A percentile compares a stretch with the other conserved stretches of the same genome.
Conservation (phyloP, 441 rosid species). For the Theobroma grandiflorum region DNA sequence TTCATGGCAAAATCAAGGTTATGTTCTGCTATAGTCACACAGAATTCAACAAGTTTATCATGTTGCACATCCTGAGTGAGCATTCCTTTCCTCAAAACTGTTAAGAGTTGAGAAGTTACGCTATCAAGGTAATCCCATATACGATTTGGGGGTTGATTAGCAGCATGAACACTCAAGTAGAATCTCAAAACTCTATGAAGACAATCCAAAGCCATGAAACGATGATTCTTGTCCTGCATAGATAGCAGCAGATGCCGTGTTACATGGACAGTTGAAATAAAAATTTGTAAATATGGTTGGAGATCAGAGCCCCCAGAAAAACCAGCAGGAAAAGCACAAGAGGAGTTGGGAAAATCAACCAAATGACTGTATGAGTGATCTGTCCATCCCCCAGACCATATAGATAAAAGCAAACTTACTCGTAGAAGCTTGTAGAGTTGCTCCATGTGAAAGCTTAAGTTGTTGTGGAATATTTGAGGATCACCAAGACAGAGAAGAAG, state of each 20-base stretch:
- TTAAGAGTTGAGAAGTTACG: slow-evolving; percentile 95
- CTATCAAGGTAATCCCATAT: slow-evolving; percentile 99
- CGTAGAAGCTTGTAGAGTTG: slow-evolving; percentile 97
- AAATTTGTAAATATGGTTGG: slow-evolving; percentile 26
- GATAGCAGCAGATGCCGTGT: slow-evolving; percentile 22
- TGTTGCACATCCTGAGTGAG: slow-evolving; percentile 99
- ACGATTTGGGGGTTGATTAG: slow-evolving; percentile 91
- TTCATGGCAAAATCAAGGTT: slow-evolving; percentile 99
- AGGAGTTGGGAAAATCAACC: slow-evolving; percentile 9
- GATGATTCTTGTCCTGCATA: slow-evolving; percentile 96
- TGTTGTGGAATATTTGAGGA: slow-evolving; percentile 89
- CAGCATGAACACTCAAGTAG: slow-evolving; percentile 95
- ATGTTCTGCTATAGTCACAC: slow-evolving; percentile 97
- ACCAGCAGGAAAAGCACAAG: background rate
- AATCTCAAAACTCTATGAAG: slow-evolving; percentile 98
- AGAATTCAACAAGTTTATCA: slow-evolving; percentile 98
- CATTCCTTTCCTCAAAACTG: slow-evolving; percentile 89
- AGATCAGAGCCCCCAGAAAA: background rate
- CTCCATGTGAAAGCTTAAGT: slow-evolving; percentile 95
- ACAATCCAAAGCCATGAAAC: slow-evolving; percentile 97
- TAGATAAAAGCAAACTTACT: slow-evolving; percentile 57
- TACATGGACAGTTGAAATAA: slow-evolving; percentile 1
- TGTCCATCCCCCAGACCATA: slow-evolving; percentile 24
- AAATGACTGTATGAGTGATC: slow-evolving; percentile 13
- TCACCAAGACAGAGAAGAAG: slow-evolving; percentile 99